These are phyloP conservation scores for Plasmodium gonderi DNA, from an alignment of 169 alveolate species.

Conservation along the genomic window DNA sequence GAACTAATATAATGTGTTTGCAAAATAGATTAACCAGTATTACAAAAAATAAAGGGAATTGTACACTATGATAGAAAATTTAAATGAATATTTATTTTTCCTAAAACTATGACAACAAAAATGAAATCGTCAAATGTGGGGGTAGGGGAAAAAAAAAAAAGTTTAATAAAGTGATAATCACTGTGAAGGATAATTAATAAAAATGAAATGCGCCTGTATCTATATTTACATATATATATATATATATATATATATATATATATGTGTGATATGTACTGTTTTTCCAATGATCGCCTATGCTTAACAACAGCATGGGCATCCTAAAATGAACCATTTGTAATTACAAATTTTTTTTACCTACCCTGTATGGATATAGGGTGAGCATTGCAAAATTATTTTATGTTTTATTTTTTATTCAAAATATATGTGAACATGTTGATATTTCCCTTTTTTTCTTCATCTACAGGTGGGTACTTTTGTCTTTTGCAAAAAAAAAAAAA, in stretches of 20 bases:
- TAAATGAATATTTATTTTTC: no score
- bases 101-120: no score
- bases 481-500: not conserved
- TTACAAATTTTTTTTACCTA: not conserved
- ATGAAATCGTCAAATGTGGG: not conserved
- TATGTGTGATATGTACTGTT: not conserved
- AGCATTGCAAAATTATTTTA: not conserved
- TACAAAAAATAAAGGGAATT: no score
- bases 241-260: no score
- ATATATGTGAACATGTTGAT: not conserved
- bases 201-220: not conserved
- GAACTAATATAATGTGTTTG: no score
- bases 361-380: not conserved
- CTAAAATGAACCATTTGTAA: not conserved
- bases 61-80: no score
- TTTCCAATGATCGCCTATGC: not conserved
- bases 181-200: not conserved
- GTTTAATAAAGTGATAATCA: not conserved
- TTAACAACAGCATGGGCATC: not conserved
- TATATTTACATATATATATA: no score
- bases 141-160: not conserved
- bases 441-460: not conserved
- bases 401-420: not conserved
- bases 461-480: not conserved
- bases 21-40: no score